Evolutionary conservation across 805 yeast genomes (phyloP).

Genomic region (Zygosaccharomyces bisporus): DNA sequence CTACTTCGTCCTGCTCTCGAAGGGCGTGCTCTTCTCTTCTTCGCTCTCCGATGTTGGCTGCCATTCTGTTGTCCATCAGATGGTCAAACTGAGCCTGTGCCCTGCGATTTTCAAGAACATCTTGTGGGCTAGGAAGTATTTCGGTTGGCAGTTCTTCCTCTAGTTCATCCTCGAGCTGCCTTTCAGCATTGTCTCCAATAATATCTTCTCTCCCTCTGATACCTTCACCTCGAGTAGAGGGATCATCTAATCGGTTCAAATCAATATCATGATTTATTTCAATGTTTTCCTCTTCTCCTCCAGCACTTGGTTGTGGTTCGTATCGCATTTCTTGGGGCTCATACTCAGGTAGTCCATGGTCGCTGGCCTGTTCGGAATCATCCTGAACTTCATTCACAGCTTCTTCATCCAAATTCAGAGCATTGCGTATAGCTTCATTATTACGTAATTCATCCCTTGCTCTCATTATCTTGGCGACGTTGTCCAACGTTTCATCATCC

Average conservation of each 20-base stretch:
- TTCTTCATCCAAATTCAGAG: constrained; percentile 17
- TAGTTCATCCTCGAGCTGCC: constrained; percentile 13
- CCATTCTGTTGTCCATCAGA: constrained; percentile 16
- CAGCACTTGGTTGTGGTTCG: constrained; percentile 17
- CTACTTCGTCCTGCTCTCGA: constrained; percentile 19
- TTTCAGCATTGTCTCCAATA: constrained; percentile 15
- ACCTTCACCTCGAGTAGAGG: background rate
- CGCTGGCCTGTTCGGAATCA: constrained; percentile 18
- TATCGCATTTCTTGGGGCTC: constrained; percentile 11
- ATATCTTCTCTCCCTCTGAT: constrained; percentile 10
- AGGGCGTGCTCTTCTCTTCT: constrained; percentile 2
- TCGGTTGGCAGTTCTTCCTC: constrained; percentile 16
- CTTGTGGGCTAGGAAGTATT: constrained; percentile 16
- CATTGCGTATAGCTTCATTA: constrained; percentile 11
- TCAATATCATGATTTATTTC: constrained; percentile 4
- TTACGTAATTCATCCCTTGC: constrained; percentile 29
- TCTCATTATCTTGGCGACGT: constrained; percentile 29
- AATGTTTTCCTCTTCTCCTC: constrained; percentile 21
- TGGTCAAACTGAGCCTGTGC: constrained; percentile 29
- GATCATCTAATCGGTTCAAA: constrained; percentile 9
- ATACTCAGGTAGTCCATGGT: constrained; percentile 22
- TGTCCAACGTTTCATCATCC: constrained; percentile 33
- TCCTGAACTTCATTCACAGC: constrained; percentile 11
- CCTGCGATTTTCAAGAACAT: constrained; percentile 19
- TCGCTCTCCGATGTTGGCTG: constrained; percentile 8